Conservation (phyloP, 2,329 filamentous ascomycete species). For the Venturia asperata region DNA sequence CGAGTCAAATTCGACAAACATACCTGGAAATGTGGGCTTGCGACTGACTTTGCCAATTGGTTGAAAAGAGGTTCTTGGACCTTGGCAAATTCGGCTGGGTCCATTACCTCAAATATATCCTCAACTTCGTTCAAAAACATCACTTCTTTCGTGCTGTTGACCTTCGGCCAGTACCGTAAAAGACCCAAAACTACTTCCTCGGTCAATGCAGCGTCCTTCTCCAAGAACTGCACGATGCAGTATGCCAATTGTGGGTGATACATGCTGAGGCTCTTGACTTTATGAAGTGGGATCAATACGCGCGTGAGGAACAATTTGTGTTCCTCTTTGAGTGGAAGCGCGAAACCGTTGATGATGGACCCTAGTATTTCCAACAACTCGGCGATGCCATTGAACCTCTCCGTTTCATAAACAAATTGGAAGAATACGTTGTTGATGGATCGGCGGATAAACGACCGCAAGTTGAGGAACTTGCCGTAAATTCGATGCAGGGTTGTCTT, state of each 20-base stretch:
- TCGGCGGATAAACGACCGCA: conserved; percentile 91
- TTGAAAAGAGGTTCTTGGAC: conserved; percentile 97
- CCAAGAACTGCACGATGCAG: conserved; percentile 96
- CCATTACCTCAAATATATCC: conserved; percentile 99
- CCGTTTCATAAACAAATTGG: conserved; percentile 98
- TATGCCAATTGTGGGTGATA: conserved; percentile 98
- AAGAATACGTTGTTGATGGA: conserved; percentile 99
- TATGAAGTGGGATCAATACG: conserved; percentile 88
- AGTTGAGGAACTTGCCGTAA: conserved; percentile 97
- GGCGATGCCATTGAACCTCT: conserved; percentile 96
- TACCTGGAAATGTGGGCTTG: conserved; percentile 93
- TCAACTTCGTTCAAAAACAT: conserved; percentile 99
- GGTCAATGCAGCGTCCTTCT: conserved; percentile 93
- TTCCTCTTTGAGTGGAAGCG: conserved; percentile 91
- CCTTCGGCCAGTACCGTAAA: conserved; percentile 96
- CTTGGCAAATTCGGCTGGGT: conserved; percentile 95
- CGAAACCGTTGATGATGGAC: conserved; percentile 98
- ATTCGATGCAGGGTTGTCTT: conserved; percentile 98
- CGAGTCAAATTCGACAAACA: conserved; percentile 20
- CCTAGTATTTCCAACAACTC: conserved; percentile 94
- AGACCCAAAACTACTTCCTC: conserved; percentile 96
- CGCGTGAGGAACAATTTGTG: conserved; percentile 96
- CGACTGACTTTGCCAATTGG: conserved; percentile 94
- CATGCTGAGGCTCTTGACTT: conserved; percentile 99
- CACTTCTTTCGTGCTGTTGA: conserved; percentile 98